Conservation (phyloP, 129 eudicot genomes). For the Apium graveolens region DNA sequence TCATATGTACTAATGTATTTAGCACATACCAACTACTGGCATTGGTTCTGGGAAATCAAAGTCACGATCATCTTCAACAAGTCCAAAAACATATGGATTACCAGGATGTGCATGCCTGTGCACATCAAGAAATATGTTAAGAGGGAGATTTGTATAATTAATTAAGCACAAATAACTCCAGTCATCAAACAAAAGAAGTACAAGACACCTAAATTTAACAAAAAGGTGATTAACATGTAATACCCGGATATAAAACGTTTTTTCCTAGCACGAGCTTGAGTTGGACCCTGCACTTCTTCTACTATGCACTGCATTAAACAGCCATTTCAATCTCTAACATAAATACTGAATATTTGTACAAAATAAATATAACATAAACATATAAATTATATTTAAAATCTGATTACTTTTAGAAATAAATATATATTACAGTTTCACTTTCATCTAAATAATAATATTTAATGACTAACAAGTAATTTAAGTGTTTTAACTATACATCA, state of each 20-base stretch:
- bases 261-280: conserved; percentile 90
- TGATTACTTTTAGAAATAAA: background rate
- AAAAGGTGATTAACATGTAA: background rate
- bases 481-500: background rate
- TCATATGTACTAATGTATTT: conserved; percentile 3
- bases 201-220: conserved; percentile 2
- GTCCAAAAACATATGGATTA: conserved; percentile 93
- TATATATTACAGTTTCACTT: background rate
- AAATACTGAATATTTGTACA: conserved; percentile 4
- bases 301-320: conserved; percentile 67
- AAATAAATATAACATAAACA: background rate
- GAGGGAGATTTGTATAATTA: conserved; percentile 7
- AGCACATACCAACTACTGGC: conserved; percentile 85
- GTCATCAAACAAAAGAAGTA: background rate
- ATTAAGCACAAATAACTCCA: background rate
- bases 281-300: conserved; percentile 98
- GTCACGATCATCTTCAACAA: conserved; percentile 75
- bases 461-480: background rate
- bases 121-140: background rate
- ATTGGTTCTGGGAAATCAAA: conserved; percentile 97
- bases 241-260: conserved; percentile 98
- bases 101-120: conserved; percentile 98
- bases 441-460: background rate
- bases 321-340: conserved; percentile 1
- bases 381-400: too few relatives aligned